phyloP scores from a whole-genome alignment of 2,329 filamentous ascomycete genomes.

The Colletotrichum noveboracense region DNA sequence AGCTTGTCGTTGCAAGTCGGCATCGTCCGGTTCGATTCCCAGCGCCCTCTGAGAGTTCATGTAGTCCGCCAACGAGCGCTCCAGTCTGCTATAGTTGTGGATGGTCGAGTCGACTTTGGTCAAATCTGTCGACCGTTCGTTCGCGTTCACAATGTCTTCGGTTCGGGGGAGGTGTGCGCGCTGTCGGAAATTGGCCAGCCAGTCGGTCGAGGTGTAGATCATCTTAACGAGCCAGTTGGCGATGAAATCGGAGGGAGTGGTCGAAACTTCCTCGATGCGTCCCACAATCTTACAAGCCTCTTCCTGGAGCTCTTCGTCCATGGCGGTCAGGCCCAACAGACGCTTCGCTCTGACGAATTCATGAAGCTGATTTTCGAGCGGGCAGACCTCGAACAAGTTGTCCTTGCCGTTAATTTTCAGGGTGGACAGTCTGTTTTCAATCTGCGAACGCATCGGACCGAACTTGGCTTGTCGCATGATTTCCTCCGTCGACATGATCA shows the following conservation, averaged over 20 bases:
- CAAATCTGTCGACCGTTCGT: slow-evolving; percentile 56
- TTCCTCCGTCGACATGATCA: slow-evolving; percentile 56
- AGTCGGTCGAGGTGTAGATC: slow-evolving; percentile 53
- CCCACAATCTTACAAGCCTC: slow-evolving; percentile 64
- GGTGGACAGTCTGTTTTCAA: slow-evolving; percentile 51
- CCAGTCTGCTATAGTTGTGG: slow-evolving; percentile 62
- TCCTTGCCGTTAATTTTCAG: slow-evolving; percentile 64
- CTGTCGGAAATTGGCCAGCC: slow-evolving; percentile 61
- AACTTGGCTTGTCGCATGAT: slow-evolving; percentile 51
- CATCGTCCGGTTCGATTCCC: slow-evolving; percentile 56
- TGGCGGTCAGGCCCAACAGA: slow-evolving; percentile 62
- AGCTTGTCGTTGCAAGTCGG: slow-evolving; percentile 60
- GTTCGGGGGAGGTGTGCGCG: slow-evolving; percentile 62
- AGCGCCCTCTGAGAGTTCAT: slow-evolving; percentile 47
- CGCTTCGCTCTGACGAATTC: slow-evolving; percentile 57
- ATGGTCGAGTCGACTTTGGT: slow-evolving; percentile 64
- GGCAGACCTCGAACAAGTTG: slow-evolving; percentile 61
- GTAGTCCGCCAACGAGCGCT: slow-evolving; percentile 60
- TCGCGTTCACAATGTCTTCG: slow-evolving; percentile 56
- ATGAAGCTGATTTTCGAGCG: slow-evolving; percentile 59
- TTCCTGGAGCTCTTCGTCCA: slow-evolving; percentile 64
- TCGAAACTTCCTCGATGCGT: slow-evolving; percentile 58
- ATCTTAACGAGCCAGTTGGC: slow-evolving; percentile 63
- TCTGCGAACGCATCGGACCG: slow-evolving; percentile 49
- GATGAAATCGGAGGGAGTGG: slow-evolving; percentile 52